These are phyloP conservation scores for Pelargonium myrrhifolium DNA, from an alignment of 441 rosid species.

Conservation along the genomic window DNA sequence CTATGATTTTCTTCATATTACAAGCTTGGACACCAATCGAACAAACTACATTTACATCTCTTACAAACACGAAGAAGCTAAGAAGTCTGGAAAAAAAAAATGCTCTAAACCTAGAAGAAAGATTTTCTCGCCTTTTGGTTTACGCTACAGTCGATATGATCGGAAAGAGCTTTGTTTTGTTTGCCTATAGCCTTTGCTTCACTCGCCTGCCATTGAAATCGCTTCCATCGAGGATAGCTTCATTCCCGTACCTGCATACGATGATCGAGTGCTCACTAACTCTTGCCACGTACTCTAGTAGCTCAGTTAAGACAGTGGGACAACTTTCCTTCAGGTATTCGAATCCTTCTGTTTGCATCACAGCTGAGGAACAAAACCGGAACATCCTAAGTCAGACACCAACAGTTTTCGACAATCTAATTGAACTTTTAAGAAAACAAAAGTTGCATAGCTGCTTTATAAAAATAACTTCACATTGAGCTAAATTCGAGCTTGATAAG, in stretches of 20 bases:
- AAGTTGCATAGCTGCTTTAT: background rate
- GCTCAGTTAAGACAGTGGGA: constrained; percentile 60
- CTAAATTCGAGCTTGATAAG: too few species aligned
- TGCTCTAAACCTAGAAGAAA: constrained; percentile 26
- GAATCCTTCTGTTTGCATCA: constrained; percentile 61
- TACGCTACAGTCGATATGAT: constrained; percentile 13
- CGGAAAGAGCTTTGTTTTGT: constrained; percentile 3
- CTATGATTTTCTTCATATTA: constrained; percentile 3
- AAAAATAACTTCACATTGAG: background rate
- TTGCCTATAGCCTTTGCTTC: constrained; percentile 67
- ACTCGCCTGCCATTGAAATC: constrained; percentile 81
- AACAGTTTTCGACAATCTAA: background rate
- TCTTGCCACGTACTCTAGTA: constrained; percentile 55
- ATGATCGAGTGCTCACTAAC: constrained; percentile 51
- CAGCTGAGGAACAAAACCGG: constrained; percentile 34
- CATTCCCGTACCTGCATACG: constrained; percentile 40
- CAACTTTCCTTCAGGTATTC: constrained; percentile 75
- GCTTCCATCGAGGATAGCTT: constrained; percentile 60
- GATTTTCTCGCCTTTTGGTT: constrained; percentile 13
- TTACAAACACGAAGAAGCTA: constrained; percentile 18
- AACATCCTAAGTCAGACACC: background rate
- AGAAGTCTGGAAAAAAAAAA: constrained; percentile 29
- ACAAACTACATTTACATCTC: constrained; percentile 19
- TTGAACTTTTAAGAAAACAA: background rate
- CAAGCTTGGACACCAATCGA: constrained; percentile 15